Conservation (phyloP, 148 eudicot genomes). For the Vaccinium vitisidaea region DNA sequence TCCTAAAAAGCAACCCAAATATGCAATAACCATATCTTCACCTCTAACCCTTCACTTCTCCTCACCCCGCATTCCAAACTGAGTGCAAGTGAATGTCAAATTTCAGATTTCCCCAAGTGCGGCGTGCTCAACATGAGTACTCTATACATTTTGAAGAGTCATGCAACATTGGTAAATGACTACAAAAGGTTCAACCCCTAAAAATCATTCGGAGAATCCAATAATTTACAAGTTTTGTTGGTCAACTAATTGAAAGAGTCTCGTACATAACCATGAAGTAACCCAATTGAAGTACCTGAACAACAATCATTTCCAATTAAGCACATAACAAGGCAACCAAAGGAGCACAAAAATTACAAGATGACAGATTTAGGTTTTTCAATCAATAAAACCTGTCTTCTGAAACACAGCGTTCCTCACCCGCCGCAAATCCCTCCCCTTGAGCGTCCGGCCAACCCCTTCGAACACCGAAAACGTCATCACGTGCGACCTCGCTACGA, state of each 20-base stretch:
- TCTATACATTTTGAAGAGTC: background rate
- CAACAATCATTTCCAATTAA: background rate
- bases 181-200: background rate
- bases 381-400: constrained; percentile 68
- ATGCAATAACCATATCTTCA: background rate
- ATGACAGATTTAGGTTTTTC: background rate
- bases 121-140: background rate
- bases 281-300: constrained; percentile 9
- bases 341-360: background rate
- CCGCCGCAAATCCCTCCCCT: constrained; percentile 59
- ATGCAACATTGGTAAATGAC: background rate
- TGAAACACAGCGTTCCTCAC: constrained; percentile 69
- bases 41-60: background rate
- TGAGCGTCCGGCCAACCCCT: constrained; percentile 72
- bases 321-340: background rate
- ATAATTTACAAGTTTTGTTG: background rate
- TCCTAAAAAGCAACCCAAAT: background rate
- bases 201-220: background rate
- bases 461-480: constrained; percentile 69
- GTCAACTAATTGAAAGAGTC: background rate
- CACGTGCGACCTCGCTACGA: constrained; percentile 60
- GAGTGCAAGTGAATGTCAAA: background rate
- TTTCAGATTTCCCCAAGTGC: background rate
- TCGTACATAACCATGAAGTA: background rate
- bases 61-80: background rate